Conservation (phyloP, 768 basidiomycete genomes). For the Lactifluus volemus region DNA sequence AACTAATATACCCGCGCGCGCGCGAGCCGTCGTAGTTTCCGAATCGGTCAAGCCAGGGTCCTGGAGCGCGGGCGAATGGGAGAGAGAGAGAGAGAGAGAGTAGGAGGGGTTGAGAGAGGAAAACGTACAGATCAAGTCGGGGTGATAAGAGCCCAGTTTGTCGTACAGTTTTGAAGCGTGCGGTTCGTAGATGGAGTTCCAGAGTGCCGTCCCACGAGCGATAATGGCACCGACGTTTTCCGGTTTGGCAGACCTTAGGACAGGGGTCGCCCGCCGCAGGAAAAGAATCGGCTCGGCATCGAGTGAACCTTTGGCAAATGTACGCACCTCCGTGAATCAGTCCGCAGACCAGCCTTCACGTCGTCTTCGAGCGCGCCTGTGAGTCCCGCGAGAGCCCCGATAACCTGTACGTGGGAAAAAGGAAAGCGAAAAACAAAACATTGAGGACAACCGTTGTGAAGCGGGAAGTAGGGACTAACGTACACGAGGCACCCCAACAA, state of each 20-base stretch:
- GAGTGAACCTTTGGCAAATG: conserved; percentile 3
- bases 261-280: neutral
- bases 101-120: conserved; percentile 11
- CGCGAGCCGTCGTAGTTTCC: conserved; percentile 4
- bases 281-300: neutral
- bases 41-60: neutral
- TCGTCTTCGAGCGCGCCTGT: conserved; percentile 73
- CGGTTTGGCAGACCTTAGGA: conserved; percentile 22
- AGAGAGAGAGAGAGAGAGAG: conserved; percentile 1
- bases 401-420: conserved; percentile 38
- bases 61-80: neutral
- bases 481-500: conserved; percentile 81
- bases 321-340: conserved; percentile 37
- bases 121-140: conserved; percentile 85
- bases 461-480: neutral
- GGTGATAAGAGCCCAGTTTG: conserved; percentile 83
- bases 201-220: conserved; percentile 61
- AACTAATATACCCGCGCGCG: neutral
- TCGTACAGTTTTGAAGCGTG: conserved; percentile 82
- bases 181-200: conserved; percentile 84
- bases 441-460: neutral
- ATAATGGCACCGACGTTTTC: conserved; percentile 62
- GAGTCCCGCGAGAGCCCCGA: conserved; percentile 71
- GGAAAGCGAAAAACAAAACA: neutral
- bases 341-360: conserved; percentile 64